Conservation (phyloP, 2,329 filamentous ascomycete species). For the Penicillium sp. region DNA sequence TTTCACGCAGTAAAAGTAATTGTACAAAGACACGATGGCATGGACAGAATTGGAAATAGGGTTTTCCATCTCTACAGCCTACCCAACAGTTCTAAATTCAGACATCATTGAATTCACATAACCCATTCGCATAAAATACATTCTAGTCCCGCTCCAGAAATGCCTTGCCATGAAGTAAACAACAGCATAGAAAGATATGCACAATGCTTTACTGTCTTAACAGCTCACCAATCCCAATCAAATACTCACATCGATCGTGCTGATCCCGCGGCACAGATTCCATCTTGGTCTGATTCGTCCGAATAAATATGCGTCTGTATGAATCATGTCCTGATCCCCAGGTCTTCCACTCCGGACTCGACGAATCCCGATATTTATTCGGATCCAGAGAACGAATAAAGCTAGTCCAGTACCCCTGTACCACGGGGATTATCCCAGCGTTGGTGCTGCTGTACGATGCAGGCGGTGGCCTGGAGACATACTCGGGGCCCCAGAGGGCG, state of each 20-base stretch:
- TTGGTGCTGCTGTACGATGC: conserved; percentile 55
- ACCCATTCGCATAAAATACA: too few relatives aligned
- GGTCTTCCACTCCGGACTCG: conserved; percentile 49
- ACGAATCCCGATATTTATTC: conserved; percentile 49
- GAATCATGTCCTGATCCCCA: conserved; percentile 33
- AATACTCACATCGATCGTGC: conserved; percentile 45
- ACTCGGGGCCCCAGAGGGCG: conserved; percentile 61
- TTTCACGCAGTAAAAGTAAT: too few relatives aligned
- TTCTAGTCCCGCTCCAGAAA: too few relatives aligned
- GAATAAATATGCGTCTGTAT: conserved; percentile 40
- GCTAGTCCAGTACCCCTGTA: conserved; percentile 68
- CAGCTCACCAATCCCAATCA: conserved; percentile 45
- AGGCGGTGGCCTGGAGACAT: conserved; percentile 48
- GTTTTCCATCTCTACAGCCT: too few relatives aligned
- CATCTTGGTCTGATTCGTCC: conserved; percentile 45
- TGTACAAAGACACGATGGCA: too few relatives aligned
- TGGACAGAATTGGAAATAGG: too few relatives aligned
- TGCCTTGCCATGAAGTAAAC: background rate
- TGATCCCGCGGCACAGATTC: conserved; percentile 41
- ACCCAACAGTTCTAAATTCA: too few relatives aligned
- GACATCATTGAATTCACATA: too few relatives aligned
- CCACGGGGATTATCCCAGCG: conserved; percentile 51
- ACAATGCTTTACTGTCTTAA: conserved; percentile 42
- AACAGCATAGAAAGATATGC: background rate
- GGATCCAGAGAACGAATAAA: conserved; percentile 64